phyloP scores from a whole-genome alignment of 192 early-diverging fungal genomes.

The Coemansia sp. region DNA sequence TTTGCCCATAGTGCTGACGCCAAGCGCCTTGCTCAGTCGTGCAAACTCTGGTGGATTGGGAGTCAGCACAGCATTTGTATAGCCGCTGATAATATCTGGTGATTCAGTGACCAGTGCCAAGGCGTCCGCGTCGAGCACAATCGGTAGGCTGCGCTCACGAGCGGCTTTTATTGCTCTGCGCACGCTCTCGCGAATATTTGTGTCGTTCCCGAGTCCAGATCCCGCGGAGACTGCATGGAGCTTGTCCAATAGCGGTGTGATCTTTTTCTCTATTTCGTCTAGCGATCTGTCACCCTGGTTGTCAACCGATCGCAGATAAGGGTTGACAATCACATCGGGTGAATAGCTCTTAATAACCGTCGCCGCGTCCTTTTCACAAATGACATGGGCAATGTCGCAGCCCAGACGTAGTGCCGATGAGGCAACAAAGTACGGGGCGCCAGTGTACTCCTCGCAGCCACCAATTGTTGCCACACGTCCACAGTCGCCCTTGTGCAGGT shows the following conservation, averaged over 20 bases:
- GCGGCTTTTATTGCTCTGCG: constrained; percentile 69
- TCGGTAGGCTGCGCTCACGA: constrained; percentile 57
- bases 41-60: constrained; percentile 88
- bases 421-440: constrained; percentile 84
- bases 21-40: constrained; percentile 63
- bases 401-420: constrained; percentile 58
- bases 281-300: constrained; percentile 15
- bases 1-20: constrained; percentile 41
- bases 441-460: constrained; percentile 69
- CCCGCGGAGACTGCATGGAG: constrained; percentile 87
- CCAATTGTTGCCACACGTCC: constrained; percentile 41
- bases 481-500: constrained; percentile 50
- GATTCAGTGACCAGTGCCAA: constrained; percentile 71
- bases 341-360: constrained; percentile 78
- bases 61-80: constrained; percentile 74
- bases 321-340: constrained; percentile 92
- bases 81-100: constrained; percentile 71
- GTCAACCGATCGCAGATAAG: constrained; percentile 62
- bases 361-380: constrained; percentile 80
- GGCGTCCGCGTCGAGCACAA: constrained; percentile 96
- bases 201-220: constrained; percentile 85
- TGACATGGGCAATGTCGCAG: constrained; percentile 78
- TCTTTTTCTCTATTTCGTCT: constrained; percentile 51
- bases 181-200: constrained; percentile 64
- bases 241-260: constrained; percentile 59